Base-by-base conservation (phyloP, 345 rosid species). In the Cochlearia excelsa region DNA sequence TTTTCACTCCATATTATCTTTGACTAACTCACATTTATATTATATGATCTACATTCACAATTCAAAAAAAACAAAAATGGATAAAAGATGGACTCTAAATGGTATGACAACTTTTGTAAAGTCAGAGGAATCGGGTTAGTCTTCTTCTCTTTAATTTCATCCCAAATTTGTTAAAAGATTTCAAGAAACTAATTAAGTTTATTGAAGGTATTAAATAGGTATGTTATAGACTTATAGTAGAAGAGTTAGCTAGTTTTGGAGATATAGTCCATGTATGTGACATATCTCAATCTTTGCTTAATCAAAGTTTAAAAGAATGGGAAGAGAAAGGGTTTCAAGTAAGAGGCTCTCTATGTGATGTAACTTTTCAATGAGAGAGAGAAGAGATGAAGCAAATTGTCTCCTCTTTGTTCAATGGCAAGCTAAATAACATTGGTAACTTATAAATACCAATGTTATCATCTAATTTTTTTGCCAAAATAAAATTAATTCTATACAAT, bases 61-160 rank as follows among this genome's bases (percentile, higher is more conserved):
- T 6, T 1, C 40, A 37, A 6, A 37, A 5, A 37, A 5, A 46
- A 26, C 26, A n/a, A n/a, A n/a, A 26, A 55, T 56, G 60, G 60
- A 56, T 56, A 56, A 41, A 56, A 42, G 58, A 43, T 60, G 72
- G 66, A 59, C 40, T 60, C 60, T 68, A 35, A 34, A 68, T 34
- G 67, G 72, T 29, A 68, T 68, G 72, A 46, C 72, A 9, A 67
- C 66, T 68, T 61, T 68, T 37, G 66, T 68, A 6, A 68, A 52
- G 59, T 55, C 3, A 31, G 47, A 2, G 73, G 67, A 45, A 60
- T 68, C 10, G 67, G 67, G 67, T 68, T 27, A 33, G 23, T 52
- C 2, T 42, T 50, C 26, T 16, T 28, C 39, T 31, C 45, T 29
- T 30, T 47, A n/a, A n/a, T n/a, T n/a, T n/a, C n/a, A n/a, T n/a